Conservation (phyloP, 2,329 filamentous ascomycete genomes). For the Cladophialophora chaetospira region DNA sequence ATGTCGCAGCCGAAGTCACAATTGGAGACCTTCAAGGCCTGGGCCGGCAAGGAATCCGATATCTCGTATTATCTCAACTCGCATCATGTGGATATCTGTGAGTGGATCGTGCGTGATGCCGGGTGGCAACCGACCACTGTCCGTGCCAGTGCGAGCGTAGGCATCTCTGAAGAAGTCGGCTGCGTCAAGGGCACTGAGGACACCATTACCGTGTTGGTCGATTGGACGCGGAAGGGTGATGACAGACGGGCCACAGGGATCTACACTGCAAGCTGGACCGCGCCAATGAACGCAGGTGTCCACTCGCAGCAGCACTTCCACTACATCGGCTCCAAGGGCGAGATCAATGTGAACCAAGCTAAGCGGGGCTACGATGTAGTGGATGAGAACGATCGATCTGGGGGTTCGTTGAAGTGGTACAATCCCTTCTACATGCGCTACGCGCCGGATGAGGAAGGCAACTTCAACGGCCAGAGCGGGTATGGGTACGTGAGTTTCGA, state of each 20-base stretch:
- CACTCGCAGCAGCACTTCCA: constrained; percentile 98
- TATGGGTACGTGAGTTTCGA: constrained; percentile 95
- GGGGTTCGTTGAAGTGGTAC: constrained; percentile 68
- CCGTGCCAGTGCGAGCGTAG: constrained; percentile 74
- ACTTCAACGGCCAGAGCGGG: constrained; percentile 86
- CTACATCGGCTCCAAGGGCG: constrained; percentile 81
- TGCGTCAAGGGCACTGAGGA: constrained; percentile 84
- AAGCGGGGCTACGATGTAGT: constrained; percentile 94
- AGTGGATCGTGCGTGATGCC: constrained; percentile 86
- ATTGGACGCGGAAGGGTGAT: constrained; percentile 66
- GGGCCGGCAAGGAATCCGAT: constrained; percentile 88
- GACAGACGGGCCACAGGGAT: constrained; percentile 77
- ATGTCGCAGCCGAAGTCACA: constrained; percentile 93
- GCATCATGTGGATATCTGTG: constrained; percentile 90
- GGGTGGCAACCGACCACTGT: constrained; percentile 77
- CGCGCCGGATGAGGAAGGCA: constrained; percentile 89
- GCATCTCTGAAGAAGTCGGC: constrained; percentile 75
- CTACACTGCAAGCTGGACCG: constrained; percentile 93
- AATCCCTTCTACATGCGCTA: constrained; percentile 98
- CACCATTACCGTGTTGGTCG: constrained; percentile 86
- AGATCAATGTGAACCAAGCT: constrained; percentile 88
- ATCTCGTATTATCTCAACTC: constrained; percentile 97
- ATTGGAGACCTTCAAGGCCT: constrained; percentile 91
- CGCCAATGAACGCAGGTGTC: constrained; percentile 88
- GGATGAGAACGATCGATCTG: constrained; percentile 61